phyloP scores from a whole-genome alignment of 306 rosid species.

The Cicer yamashitae region DNA sequence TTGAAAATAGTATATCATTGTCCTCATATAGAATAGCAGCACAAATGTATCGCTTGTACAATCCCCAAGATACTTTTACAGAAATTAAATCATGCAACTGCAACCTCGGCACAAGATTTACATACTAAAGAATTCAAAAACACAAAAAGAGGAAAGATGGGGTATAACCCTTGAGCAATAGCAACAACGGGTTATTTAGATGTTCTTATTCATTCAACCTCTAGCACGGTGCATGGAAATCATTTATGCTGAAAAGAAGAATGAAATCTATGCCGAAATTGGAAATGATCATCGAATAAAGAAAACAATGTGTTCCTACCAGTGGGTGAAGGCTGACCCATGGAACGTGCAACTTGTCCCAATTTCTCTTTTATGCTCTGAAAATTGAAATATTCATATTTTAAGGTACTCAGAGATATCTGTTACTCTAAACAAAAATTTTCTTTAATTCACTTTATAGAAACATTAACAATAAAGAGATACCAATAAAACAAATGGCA shows the following conservation, averaged over 20 bases:
- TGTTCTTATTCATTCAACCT: conserved; percentile 19
- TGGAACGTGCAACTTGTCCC: conserved; percentile 76
- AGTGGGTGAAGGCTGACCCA: conserved; percentile 56
- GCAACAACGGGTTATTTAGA: conserved; percentile 28
- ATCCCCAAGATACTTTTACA: conserved; percentile 13
- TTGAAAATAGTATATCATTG: conserved; percentile 8
- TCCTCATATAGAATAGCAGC: conserved; percentile 27
- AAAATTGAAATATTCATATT: conserved; percentile 33
- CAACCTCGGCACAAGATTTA: conserved; percentile 27
- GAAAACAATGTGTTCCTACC: conserved; percentile 55
- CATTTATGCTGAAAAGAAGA: conserved; percentile 34
- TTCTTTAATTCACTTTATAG: conserved; percentile 25
- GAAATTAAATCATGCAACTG: conserved; percentile 25
- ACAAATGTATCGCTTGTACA: conserved; percentile 29
- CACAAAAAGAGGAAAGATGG: not conserved
- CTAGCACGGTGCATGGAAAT: conserved; percentile 31
- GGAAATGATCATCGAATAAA: conserved; percentile 15
- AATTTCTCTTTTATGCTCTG: conserved; percentile 75
- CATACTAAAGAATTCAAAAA: not conserved
- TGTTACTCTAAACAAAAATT: conserved; percentile 22
- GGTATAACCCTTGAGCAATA: not conserved
- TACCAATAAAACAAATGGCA: conserved; percentile 38
- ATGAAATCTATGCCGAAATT: conserved; percentile 26
- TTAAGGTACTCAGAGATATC: conserved; percentile 16
- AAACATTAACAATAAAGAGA: conserved; percentile 17